Conservation (phyloP, 768 basidiomycete genomes). For the Panaeolus papilionaceus region DNA sequence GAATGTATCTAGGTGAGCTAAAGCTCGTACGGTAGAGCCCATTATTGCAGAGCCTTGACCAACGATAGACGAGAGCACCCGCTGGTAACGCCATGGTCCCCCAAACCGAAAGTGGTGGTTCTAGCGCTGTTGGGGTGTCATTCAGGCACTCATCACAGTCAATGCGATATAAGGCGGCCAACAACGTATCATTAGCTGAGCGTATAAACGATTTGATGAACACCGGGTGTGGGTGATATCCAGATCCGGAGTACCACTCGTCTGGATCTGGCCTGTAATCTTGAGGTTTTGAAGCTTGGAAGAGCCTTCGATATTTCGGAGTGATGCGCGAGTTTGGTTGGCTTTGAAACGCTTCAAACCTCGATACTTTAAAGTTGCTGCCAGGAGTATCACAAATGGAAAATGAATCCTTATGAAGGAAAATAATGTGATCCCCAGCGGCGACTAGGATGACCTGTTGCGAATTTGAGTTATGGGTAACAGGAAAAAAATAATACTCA, state of each 20-base stretch:
- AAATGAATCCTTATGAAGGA: background rate
- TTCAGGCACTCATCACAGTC: background rate
- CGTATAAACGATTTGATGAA: background rate
- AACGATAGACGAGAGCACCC: background rate
- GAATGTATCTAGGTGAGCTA: background rate
- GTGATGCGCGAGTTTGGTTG: background rate
- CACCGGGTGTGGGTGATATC: background rate
- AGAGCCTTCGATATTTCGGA: background rate
- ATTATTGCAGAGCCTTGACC: background rate
- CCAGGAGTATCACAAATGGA: background rate
- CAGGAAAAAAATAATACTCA: background rate
- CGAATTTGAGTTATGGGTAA: background rate
- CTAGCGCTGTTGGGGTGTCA: background rate
- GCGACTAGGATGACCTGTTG: background rate
- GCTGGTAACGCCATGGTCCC: background rate
- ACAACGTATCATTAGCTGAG: background rate
- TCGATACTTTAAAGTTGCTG: background rate
- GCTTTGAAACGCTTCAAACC: background rate
- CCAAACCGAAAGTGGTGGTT: background rate
- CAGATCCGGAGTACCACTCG: background rate
- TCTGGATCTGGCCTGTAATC: background rate
- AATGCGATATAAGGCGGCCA: background rate
- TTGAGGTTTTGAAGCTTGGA: background rate
- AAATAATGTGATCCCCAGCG: background rate
- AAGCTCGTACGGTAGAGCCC: background rate